These are phyloP conservation scores for Stellera chamaejasme DNA, from an alignment of 345 rosid species.

Conservation along the genomic window DNA sequence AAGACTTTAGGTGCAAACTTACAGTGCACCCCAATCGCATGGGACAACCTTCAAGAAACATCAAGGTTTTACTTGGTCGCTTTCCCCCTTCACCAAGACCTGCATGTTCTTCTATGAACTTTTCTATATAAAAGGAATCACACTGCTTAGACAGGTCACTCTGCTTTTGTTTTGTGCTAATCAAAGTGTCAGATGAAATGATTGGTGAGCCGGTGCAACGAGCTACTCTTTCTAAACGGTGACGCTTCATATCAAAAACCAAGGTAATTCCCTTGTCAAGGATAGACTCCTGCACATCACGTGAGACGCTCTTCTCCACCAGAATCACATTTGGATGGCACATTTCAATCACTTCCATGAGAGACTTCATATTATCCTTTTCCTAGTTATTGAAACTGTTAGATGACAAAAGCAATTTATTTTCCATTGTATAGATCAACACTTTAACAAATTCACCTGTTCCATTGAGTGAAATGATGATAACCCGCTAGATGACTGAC, in stretches of 20 bases:
- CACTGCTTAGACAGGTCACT: constrained; percentile 69
- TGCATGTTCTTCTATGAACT: constrained; percentile 73
- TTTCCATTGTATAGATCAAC: neutral
- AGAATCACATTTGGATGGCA: constrained; percentile 72
- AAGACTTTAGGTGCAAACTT: constrained; percentile 24
- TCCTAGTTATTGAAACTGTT: constrained; percentile 41
- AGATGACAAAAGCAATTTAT: constrained; percentile 10
- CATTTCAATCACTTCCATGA: constrained; percentile 49
- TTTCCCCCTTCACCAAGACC: constrained; percentile 57
- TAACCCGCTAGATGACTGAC: constrained; percentile 64
- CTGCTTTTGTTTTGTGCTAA: constrained; percentile 55
- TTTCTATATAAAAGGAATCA: constrained; percentile 75
- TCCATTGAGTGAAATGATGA: constrained; percentile 69
- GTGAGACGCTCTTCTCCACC: constrained; percentile 86
- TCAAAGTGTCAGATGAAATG: constrained; percentile 40
- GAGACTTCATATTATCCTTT: constrained; percentile 43
- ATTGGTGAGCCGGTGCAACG: constrained; percentile 76
- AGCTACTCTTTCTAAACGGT: constrained; percentile 79
- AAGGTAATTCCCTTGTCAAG: constrained; percentile 64
- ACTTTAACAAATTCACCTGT: constrained; percentile 33
- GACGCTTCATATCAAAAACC: constrained; percentile 86
- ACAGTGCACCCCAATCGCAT: constrained; percentile 85
- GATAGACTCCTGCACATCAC: constrained; percentile 73
- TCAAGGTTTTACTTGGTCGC: constrained; percentile 73
- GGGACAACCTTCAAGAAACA: constrained; percentile 90